Conservation (phyloP, 1,284 basidiomycete genomes). For the Cryptococcus sp. region DNA sequence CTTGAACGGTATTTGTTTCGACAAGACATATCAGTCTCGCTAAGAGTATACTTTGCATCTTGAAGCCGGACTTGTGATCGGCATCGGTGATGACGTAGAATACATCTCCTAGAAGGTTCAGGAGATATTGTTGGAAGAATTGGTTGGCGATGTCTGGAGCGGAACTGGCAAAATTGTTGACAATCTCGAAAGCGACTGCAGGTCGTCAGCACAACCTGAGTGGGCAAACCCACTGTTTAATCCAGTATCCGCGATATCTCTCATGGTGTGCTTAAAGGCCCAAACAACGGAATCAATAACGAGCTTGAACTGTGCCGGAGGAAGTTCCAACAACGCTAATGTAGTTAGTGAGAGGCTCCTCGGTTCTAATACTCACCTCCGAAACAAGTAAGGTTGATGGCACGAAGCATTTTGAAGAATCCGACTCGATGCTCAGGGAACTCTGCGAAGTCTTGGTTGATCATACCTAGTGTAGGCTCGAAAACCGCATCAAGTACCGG, state of each 20-base stretch:
- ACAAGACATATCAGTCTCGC: conserved; percentile 92
- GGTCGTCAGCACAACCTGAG: conserved; percentile 1
- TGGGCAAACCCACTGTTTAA: conserved; percentile 62
- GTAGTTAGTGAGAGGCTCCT: neutral
- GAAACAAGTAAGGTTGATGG: conserved; percentile 95
- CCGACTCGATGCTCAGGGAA: conserved; percentile 96
- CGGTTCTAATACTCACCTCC: conserved; percentile 57
- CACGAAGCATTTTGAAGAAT: conserved; percentile 93
- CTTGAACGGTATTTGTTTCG: conserved; percentile 72
- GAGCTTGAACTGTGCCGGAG: conserved; percentile 91
- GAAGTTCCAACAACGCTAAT: conserved; percentile 75
- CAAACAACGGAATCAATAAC: conserved; percentile 98
- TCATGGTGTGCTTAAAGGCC: conserved; percentile 99
- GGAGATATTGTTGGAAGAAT: conserved; percentile 89
- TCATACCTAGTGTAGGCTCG: conserved; percentile 96
- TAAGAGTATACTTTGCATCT: conserved; percentile 81
- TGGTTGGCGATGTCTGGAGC: conserved; percentile 71
- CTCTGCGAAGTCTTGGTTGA: conserved; percentile 98
- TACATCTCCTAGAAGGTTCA: conserved; percentile 89
- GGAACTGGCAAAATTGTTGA: conserved; percentile 89
- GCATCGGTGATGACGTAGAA: conserved; percentile 97
- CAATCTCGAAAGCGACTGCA: conserved; percentile 84
- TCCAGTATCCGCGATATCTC: conserved; percentile 95
- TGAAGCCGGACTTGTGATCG: conserved; percentile 98
- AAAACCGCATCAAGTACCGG: conserved; percentile 96